Percentiles rank a stretch among this genome's conserved stretches.
Conservation (phyloP, 228 moss, liverwort and hornwort species). For the Sphagnum magellanicum region DNA sequence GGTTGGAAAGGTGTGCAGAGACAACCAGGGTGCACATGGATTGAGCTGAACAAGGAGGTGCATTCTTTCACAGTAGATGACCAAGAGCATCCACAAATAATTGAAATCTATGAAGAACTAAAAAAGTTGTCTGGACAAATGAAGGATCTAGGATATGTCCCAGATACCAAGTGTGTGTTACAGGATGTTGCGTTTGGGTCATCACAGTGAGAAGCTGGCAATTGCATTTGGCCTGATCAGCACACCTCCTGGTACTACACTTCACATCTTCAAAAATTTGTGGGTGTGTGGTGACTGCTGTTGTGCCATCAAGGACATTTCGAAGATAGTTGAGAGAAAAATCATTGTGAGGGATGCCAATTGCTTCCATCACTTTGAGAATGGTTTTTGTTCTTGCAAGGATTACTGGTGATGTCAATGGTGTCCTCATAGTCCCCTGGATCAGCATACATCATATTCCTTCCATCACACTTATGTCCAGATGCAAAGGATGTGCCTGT, state of each 20-base stretch:
- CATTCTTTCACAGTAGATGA: background rate
- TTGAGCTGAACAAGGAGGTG: background rate
- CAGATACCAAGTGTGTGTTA: background rate
- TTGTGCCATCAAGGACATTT: background rate
- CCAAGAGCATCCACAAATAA: background rate
- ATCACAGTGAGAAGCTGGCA: constrained; percentile 2
- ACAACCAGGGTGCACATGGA: background rate
- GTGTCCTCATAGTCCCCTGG: too few relatives aligned
- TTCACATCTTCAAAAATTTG: background rate
- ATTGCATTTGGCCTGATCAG: background rate
- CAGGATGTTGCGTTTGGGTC: background rate
- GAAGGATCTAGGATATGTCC: constrained; percentile 1
- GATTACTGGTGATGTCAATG: background rate
- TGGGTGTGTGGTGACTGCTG: constrained; percentile 1
- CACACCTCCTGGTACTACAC: background rate
- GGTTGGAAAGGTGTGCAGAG: background rate
- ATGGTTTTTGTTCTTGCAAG: background rate
- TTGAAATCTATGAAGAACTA: background rate
- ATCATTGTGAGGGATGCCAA: background rate
- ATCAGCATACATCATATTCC: too few relatives aligned
- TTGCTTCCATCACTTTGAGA: background rate
- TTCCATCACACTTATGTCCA: too few relatives aligned
- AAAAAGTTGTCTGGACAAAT: background rate
- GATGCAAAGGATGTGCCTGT: too few relatives aligned
- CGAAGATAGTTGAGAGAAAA: background rate